Percentiles rank a stretch among this genome's conserved stretches.
Conservation (phyloP, 768 basidiomycete species). For the Suillus discolor region DNA sequence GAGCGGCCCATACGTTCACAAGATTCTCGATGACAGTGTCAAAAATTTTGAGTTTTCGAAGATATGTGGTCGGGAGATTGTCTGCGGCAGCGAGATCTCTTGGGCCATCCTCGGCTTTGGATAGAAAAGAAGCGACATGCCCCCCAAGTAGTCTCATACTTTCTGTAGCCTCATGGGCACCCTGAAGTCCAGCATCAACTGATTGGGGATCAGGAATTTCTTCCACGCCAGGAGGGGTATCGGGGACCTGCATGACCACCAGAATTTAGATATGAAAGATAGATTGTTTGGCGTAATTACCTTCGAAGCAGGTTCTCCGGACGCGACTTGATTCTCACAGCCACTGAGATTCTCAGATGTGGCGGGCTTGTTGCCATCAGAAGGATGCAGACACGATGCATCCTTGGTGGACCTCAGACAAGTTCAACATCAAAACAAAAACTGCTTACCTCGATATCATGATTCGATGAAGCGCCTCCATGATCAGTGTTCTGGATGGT, state of each 20-base stretch:
- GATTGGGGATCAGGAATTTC: not conserved
- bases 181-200: not conserved
- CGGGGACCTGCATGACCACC: not conserved
- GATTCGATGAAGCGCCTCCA: not conserved
- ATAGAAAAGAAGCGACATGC: not conserved
- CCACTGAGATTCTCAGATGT: too few species aligned
- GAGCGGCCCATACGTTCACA: not conserved
- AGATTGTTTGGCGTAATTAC: not conserved
- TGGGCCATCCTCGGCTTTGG: not conserved
- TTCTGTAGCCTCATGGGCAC: not conserved
- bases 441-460: not conserved
- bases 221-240: not conserved
- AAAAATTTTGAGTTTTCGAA: constrained; percentile 5
- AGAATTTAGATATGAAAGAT: not conserved
- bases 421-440: not conserved
- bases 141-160: not conserved
- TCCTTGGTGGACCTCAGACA: too few species aligned
- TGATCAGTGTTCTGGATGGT: not conserved
- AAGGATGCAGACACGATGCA: too few species aligned
- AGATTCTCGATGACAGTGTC: not conserved
- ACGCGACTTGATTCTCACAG: too few species aligned
- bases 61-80: constrained; percentile 1
- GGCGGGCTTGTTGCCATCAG: too few species aligned
- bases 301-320: not conserved
- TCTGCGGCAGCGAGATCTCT: not conserved